These are phyloP conservation scores for Chrysopogon serrulatus DNA, from an alignment of 176 grass and related monocot genomes.

Conservation along the genomic window DNA sequence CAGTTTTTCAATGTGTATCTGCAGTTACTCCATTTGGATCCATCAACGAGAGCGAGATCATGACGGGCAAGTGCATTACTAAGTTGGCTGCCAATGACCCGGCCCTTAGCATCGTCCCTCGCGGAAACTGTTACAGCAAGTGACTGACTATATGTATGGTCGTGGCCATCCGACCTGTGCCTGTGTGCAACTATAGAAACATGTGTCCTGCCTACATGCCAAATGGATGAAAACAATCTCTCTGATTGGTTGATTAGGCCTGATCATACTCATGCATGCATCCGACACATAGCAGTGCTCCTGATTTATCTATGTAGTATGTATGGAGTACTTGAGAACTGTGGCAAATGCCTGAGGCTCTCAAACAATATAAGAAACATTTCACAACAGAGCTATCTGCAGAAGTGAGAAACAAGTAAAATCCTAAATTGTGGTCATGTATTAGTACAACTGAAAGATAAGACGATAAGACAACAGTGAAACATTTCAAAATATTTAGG, in stretches of 20 bases:
- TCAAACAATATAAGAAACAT: background rate
- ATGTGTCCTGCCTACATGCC: background rate
- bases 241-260: background rate
- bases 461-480: constrained; percentile 7
- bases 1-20: too few relatives aligned
- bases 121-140: too few relatives aligned
- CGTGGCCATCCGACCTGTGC: background rate
- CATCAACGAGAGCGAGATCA: too few relatives aligned
- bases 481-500: constrained; percentile 18
- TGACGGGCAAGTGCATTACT: too few relatives aligned
- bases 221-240: background rate
- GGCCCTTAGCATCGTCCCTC: too few relatives aligned
- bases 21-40: too few relatives aligned
- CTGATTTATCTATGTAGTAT: background rate
- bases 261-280: background rate
- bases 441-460: background rate
- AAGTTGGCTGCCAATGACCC: too few relatives aligned
- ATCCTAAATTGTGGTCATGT: background rate
- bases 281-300: background rate
- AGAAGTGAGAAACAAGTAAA: background rate
- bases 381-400: background rate
- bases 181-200: background rate
- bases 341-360: background rate
- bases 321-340: background rate
- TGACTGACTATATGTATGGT: background rate